Evolutionary conservation across 2,329 filamentous ascomycete species (phyloP), one percentile per base, ranked within the genome.

Genomic region (Emericellopsis atlantica): DNA sequence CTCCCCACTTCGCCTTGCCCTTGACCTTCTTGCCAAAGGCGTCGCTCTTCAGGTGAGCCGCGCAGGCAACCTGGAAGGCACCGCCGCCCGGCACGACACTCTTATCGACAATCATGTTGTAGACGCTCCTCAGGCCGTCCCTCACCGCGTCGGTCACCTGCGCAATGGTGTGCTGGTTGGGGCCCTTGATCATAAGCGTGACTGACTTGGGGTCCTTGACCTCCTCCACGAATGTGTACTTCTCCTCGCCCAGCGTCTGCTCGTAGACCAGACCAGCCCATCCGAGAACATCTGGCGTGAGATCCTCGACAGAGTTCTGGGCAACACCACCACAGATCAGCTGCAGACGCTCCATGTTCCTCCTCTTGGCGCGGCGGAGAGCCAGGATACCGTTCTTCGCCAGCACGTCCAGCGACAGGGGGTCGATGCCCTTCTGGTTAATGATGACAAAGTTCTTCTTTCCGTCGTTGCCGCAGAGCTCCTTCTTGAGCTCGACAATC

Each of bases 341-440:
- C 66, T 98, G 92, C 49, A 98, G 70, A 54, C 92, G 80, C 72
- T 98, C 92, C 92, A 98, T 98, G 69, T 98, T 98, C 59, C 92
- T 84, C 62, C 92, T 77, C 81, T 98, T 98, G 33, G 92, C 92
- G 60, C 92, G 77, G 54, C 92, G 80, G 46, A 98, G 76, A 40
- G 92, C 92, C 49, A 96, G 78, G 53, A 98, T 98, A 50, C 89
- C 89, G 60, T 98, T 96, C 79, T 98, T 98, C 49, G 92, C 89
- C 44, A 98, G 70, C 11, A 98, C 88, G 54, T 98, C 92, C 50
- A 98, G 74, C 41, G 89, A 95, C 46, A 98, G 72, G 18, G 92
- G 92, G 59, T 98, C 92, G 52, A 98, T 98, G 47, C 92, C 92
- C 74, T 98, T 98, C 66, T 98, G 92, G 71, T 98, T 98, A 65